Evolutionary conservation across 352 stramenopile species (phyloP).

Genomic region (Globisporangium acanthophoron): DNA sequence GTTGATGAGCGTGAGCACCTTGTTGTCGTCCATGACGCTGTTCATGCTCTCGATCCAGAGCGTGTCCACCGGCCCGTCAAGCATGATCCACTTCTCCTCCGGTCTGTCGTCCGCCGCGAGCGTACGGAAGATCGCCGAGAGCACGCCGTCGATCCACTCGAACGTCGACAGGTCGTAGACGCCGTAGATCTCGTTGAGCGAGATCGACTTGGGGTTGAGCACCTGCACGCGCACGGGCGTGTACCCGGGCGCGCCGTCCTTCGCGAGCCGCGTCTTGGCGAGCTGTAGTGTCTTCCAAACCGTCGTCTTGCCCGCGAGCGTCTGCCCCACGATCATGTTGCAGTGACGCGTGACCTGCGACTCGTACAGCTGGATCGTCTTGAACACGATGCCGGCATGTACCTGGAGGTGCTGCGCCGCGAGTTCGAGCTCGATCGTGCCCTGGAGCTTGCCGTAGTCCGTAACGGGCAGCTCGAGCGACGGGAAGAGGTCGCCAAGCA

Average conservation of each 20-base stretch:
- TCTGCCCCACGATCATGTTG: slow-evolving; percentile 93
- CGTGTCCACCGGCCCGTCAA: slow-evolving; percentile 83
- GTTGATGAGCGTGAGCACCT: slow-evolving; percentile 92
- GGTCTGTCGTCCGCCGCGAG: slow-evolving; percentile 68
- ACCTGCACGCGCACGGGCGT: slow-evolving; percentile 84
- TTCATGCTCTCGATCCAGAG: slow-evolving; percentile 94
- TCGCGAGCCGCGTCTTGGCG: slow-evolving; percentile 72
- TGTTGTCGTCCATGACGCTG: slow-evolving; percentile 97
- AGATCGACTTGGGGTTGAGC: slow-evolving; percentile 88
- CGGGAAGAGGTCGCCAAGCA: slow-evolving; percentile 90
- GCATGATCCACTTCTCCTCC: slow-evolving; percentile 88
- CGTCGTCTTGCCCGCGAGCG: slow-evolving; percentile 87
- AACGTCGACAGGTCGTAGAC: slow-evolving; percentile 86
- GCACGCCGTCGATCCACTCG: slow-evolving; percentile 84
- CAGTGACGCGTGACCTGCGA: slow-evolving; percentile 93
- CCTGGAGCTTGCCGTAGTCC: slow-evolving; percentile 90
- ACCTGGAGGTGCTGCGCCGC: slow-evolving; percentile 83
- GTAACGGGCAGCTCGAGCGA: slow-evolving; percentile 82
- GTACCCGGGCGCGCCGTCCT: slow-evolving; percentile 65
- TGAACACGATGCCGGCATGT: slow-evolving; percentile 89
- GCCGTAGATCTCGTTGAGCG: slow-evolving; percentile 88
- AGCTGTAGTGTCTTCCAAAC: slow-evolving; percentile 76
- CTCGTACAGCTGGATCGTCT: slow-evolving; percentile 95
- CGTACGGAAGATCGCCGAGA: slow-evolving; percentile 78
- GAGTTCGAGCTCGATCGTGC: slow-evolving; percentile 86